Base-by-base conservation (phyloP, 2,329 filamentous ascomycete species). In the Alternaria sp. region DNA sequence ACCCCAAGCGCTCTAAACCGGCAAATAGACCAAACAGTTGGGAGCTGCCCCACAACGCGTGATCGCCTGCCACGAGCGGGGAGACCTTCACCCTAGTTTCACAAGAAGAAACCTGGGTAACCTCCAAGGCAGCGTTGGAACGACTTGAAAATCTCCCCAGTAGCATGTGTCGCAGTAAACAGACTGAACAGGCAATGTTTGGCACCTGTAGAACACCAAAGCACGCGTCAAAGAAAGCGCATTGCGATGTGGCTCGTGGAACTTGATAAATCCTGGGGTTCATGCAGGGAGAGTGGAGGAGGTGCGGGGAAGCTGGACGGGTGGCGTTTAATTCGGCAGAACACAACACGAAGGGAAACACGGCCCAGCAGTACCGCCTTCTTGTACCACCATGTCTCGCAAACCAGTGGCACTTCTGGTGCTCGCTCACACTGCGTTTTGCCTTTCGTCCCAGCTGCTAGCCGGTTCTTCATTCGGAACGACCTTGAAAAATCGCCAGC, bases 291-390 rank as follows among this genome's bases (percentile, higher is more conserved):
- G 50, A 21, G 50, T 54, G 50, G 44, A 48, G 44, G 31, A 53
- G 56, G 66, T 71, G 68, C 68, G 68, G 68, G 68, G 68, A 71
- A 71, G 60, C 53, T 51, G 41, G 5, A 34, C 40, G 39, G 14
- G 44, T 44, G 34, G 41, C 24, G 29, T 39, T 60, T 53, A 34
- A 62, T 64, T 66, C 68, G 68, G 62, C 58, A 66, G 66, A 67
- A 63, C 46, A 58, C 53, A 58, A 61, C 51, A 58, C 61, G 58
- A 61, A 52, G 42, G 51, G 56, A 57, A 57, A 58, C 61, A 60
- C 65, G 63, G 64, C 66, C 64, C 51, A 65, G 57, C 66, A 62
- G 62, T 71, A 68, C 64, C 50, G 40, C 52, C 56, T 65, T 68
- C 66, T 70, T 36, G 69, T 72, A 70, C 63, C 63, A 56, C 63